Evolutionary conservation across 169 alveolate species (phyloP).

Genomic region (Cryptosporidium xiaoi): DNA sequence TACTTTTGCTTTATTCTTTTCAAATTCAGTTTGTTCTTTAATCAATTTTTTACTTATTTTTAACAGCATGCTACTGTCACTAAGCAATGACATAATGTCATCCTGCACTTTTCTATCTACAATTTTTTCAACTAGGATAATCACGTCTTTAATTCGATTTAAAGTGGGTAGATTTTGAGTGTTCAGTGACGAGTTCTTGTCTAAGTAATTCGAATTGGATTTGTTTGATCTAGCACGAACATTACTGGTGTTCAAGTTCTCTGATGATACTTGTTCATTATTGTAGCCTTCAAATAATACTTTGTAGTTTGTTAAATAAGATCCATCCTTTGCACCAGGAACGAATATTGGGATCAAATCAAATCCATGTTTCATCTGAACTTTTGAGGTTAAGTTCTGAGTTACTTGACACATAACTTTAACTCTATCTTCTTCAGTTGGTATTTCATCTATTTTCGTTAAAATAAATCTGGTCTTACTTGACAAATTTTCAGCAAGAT

Average conservation of each 20-base stretch:
- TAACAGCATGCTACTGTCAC: conserved; percentile 8
- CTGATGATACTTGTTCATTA: neutral
- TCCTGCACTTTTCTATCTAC: conserved; percentile 60
- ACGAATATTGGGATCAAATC: conserved; percentile 77
- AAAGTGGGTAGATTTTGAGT: conserved; percentile 11
- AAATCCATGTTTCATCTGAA: conserved; percentile 74
- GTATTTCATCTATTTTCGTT: conserved; percentile 80
- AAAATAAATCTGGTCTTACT: conserved; percentile 77
- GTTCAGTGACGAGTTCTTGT: neutral
- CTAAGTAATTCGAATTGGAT: neutral
- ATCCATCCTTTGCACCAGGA: conserved; percentile 77
- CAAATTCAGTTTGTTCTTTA: conserved; percentile 24
- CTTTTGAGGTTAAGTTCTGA: conserved; percentile 73
- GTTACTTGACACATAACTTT: conserved; percentile 79
- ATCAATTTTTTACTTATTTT: conserved; percentile 11
- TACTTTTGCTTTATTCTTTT: conserved; percentile 11
- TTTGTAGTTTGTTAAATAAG: conserved; percentile 21
- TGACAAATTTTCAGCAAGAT: conserved; percentile 76
- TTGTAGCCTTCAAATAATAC: neutral
- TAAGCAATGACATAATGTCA: conserved; percentile 5
- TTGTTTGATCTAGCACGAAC: neutral
- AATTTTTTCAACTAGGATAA: conserved; percentile 18
- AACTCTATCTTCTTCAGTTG: conserved; percentile 78
- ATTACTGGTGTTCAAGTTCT: too few relatives aligned
- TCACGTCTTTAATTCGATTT: conserved; percentile 40